phyloP scores from a whole-genome alignment of 2,329 filamentous ascomycete genomes.

The Orbilia blumenaviensis region DNA sequence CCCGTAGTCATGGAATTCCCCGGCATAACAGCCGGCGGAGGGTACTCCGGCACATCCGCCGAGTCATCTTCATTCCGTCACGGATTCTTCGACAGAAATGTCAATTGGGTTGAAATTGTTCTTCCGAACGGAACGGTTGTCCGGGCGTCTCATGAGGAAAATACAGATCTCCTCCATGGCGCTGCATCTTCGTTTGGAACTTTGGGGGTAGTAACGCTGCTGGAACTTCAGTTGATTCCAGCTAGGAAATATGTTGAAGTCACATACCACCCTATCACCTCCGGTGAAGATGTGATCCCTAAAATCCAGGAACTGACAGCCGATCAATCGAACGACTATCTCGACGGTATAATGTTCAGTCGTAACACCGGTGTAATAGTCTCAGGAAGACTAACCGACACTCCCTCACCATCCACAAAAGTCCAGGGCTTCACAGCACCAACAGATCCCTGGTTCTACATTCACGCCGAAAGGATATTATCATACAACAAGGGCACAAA shows the following conservation, averaged over 20 bases:
- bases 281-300: slow-evolving; percentile 62
- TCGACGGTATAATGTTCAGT: slow-evolving; percentile 75
- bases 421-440: slow-evolving; percentile 67
- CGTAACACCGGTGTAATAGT: slow-evolving; percentile 69
- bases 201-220: slow-evolving; percentile 69
- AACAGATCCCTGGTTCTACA: slow-evolving; percentile 77
- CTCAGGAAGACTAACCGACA: slow-evolving; percentile 68
- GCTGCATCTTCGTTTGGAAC: slow-evolving; percentile 71
- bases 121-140: slow-evolving; percentile 69
- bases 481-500: slow-evolving; percentile 58
- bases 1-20: slow-evolving; percentile 77
- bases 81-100: slow-evolving; percentile 72
- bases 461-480: slow-evolving; percentile 69
- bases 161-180: slow-evolving; percentile 68
- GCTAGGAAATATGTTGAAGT: slow-evolving; percentile 70
- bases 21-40: slow-evolving; percentile 74
- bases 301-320: slow-evolving; percentile 66
- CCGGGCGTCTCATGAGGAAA: slow-evolving; percentile 63
- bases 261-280: slow-evolving; percentile 66
- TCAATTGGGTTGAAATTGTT: slow-evolving; percentile 72
- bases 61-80: slow-evolving; percentile 74
- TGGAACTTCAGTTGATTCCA: slow-evolving; percentile 69
- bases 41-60: slow-evolving; percentile 72
- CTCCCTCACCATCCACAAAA: slow-evolving; percentile 60
- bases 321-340: slow-evolving; percentile 67